Conservation (phyloP, 2,329 filamentous ascomycete genomes). For the Fusarium veterinarium region DNA sequence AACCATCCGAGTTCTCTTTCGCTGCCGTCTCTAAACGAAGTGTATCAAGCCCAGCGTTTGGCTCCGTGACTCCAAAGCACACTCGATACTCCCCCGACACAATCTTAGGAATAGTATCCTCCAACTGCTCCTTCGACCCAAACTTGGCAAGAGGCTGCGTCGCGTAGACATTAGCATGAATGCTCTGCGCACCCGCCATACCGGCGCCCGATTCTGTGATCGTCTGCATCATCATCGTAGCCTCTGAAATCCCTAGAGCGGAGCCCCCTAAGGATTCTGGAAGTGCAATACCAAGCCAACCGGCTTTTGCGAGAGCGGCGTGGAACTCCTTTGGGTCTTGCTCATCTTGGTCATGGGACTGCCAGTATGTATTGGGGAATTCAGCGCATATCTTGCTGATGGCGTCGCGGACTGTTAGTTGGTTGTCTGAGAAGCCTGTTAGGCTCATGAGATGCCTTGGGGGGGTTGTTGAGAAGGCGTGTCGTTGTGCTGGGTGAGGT, state of each 20-base stretch:
- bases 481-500: not conserved
- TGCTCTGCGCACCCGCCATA: slow-evolving; percentile 75
- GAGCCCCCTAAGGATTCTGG: slow-evolving; percentile 80
- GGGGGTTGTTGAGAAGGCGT: slow-evolving; percentile 52
- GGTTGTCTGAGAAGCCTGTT: slow-evolving; percentile 77
- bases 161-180: slow-evolving; percentile 77
- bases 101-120: slow-evolving; percentile 74
- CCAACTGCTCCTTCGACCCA: slow-evolving; percentile 72
- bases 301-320: slow-evolving; percentile 76
- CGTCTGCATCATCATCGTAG: slow-evolving; percentile 89
- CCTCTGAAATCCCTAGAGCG: slow-evolving; percentile 82
- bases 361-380: slow-evolving; percentile 83
- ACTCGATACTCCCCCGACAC: slow-evolving; percentile 77
- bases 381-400: slow-evolving; percentile 74
- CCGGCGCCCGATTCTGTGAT: slow-evolving; percentile 83
- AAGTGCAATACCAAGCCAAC: slow-evolving; percentile 85
- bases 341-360: slow-evolving; percentile 75
- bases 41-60: slow-evolving; percentile 83
- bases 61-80: slow-evolving; percentile 89
- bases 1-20: slow-evolving; percentile 61
- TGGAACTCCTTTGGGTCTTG: slow-evolving; percentile 82
- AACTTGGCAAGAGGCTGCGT: slow-evolving; percentile 82
- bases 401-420: slow-evolving; percentile 78
- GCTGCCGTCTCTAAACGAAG: slow-evolving; percentile 76
- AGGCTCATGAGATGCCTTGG: slow-evolving; percentile 72